phyloP scores from a whole-genome alignment of 2,329 filamentous ascomycete species.

The Cladophialophora exuberans region DNA sequence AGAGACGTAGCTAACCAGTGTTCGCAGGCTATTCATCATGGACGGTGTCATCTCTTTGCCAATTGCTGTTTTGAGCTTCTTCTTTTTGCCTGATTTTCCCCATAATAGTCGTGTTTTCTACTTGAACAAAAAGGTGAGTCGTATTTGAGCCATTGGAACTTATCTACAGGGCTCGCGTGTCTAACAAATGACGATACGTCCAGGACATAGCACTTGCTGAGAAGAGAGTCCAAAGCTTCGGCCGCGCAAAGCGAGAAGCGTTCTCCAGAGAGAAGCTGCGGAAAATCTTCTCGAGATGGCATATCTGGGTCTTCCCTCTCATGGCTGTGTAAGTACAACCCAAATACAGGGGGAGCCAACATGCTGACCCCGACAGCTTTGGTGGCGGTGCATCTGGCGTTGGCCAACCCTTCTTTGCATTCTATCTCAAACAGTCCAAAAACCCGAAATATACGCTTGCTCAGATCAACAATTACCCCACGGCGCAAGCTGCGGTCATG shows the following conservation, averaged over 20 bases:
- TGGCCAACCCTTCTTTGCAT: constrained; percentile 27
- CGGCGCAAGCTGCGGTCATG: constrained; percentile 21
- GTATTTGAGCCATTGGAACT: constrained; percentile 43
- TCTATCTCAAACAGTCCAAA: constrained; percentile 29
- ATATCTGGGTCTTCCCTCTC: constrained; percentile 21
- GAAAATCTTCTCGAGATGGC: constrained; percentile 20
- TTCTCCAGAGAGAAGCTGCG: constrained; percentile 13
- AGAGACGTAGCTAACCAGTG: too few relatives aligned
- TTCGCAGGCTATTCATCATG: constrained; percentile 45
- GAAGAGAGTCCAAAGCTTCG: constrained; percentile 49
- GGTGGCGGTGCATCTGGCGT: constrained; percentile 10
- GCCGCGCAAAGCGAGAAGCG: constrained; percentile 1
- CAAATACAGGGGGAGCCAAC: too few relatives aligned
- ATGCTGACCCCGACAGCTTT: neutral
- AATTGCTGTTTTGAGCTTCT: constrained; percentile 48
- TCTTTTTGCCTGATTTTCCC: constrained; percentile 42
- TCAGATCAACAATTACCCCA: constrained; percentile 33
- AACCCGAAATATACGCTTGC: constrained; percentile 37
- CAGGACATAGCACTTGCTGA: constrained; percentile 50
- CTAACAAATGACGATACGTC: too few relatives aligned
- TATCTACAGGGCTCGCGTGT: too few relatives aligned
- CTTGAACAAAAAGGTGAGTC: constrained; percentile 34
- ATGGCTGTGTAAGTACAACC: constrained; percentile 12
- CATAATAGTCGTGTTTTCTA: too few relatives aligned
- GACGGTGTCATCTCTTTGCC: constrained; percentile 48